Base-by-base conservation (phyloP, 2,329 filamentous ascomycete species). In the Hysterium pulicare region DNA sequence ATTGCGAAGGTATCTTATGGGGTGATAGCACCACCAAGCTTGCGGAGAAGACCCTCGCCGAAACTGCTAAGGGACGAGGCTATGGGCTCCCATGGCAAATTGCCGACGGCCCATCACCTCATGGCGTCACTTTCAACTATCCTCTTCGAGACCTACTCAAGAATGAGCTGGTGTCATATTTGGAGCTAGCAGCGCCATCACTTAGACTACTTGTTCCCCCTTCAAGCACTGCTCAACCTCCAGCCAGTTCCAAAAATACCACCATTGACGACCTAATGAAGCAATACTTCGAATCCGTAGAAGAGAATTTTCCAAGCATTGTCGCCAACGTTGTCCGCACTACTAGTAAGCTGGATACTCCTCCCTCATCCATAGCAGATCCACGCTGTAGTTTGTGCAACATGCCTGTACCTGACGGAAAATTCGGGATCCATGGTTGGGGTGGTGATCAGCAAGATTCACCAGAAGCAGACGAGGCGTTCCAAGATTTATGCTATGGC, bases 321-420 rank as follows among this genome's bases (percentile, higher is more conserved):
- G 90, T 98, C 52, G 86, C 90, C 23, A 98, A 98, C 62, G 93
- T 98, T 8, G 91, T 96, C 4, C 82, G 89, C 48, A 98, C 91
- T 24, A 84, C 87, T n/a, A 84, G 82, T 39, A 95, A 94, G 68
- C 75, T 97, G 31, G 73, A 82, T 34, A 69, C 79, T 20, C 62
- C 71, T 0, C 54, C 70, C 17, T 54, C 54, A 1, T 38, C 53
- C 5, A 35, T 42, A 9, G 47, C 44, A n/a, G 55, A 58, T 16
- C 48, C 50, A 8, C 39, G 44, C 7, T 94, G 89, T 57, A 75
- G 77, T 24, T 63, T 91, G 7, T 95, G 89, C 64, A 79, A 79
- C 38, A 79, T 86, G 67, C 78, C 80, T 24, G 71, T 90, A 10
- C 77, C 83, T 42, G 76, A 76, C 49, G 71, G 72, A 4, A 82